These are phyloP conservation scores for Trametes villosa DNA, from an alignment of 768 basidiomycete species.

Conservation along the genomic window DNA sequence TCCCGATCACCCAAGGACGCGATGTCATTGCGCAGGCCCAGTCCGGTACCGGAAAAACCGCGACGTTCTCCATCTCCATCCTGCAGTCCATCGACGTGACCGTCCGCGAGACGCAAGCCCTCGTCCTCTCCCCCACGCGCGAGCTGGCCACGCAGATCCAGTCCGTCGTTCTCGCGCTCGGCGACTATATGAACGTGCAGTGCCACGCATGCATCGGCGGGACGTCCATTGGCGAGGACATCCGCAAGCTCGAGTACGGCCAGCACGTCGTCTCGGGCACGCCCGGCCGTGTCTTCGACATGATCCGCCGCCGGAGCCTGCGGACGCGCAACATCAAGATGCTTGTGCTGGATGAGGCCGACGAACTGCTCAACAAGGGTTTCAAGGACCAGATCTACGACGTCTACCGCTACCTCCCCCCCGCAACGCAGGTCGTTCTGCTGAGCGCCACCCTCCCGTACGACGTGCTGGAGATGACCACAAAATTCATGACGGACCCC, in stretches of 20 bases:
- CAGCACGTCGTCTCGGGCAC: constrained; percentile 98
- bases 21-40: constrained; percentile 99
- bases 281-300: constrained; percentile 97
- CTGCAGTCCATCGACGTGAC: constrained; percentile 97
- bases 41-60: constrained; percentile 99
- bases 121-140: constrained; percentile 96
- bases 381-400: constrained; percentile 99
- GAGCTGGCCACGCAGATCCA: constrained; percentile 99
- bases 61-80: constrained; percentile 97
- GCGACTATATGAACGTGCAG: constrained; percentile 99
- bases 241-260: constrained; percentile 94
- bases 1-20: constrained; percentile 92
- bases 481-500: constrained; percentile 99
- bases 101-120: constrained; percentile 93
- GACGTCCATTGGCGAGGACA: constrained; percentile 96
- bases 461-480: constrained; percentile 98
- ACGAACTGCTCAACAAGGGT: constrained; percentile 95
- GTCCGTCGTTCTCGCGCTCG: constrained; percentile 92
- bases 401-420: constrained; percentile 96
- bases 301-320: constrained; percentile 93
- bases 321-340: constrained; percentile 98
- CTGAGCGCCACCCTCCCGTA: constrained; percentile 95
- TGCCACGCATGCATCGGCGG: constrained; percentile 99
- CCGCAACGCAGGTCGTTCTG: constrained; percentile 95
- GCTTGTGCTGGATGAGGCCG: constrained; percentile 93